A percentile compares a stretch with the other conserved stretches of the same genome.
Conservation (phyloP, 495 filamentous ascomycete species). For the Penicillium atrosanguineum region DNA sequence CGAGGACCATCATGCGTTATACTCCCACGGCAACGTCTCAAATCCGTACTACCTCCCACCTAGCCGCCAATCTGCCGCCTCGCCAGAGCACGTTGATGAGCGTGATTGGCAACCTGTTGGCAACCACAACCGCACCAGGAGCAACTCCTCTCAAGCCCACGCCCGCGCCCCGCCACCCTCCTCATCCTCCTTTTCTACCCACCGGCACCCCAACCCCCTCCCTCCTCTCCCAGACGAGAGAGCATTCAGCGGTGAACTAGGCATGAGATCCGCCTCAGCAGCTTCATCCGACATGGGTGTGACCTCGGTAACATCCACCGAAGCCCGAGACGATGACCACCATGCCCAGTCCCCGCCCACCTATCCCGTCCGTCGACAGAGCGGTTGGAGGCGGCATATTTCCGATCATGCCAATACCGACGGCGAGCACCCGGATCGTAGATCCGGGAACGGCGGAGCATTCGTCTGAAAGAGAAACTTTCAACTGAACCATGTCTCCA, state of each 20-base stretch:
- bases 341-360: constrained; percentile 9
- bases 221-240: constrained; percentile 29
- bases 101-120: constrained; percentile 7
- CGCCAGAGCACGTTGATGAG: constrained; percentile 12
- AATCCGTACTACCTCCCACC: constrained; percentile 27
- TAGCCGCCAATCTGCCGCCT: constrained; percentile 8
- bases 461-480: constrained; percentile 15
- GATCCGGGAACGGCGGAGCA: constrained; percentile 10
- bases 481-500: neutral
- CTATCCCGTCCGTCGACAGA: constrained; percentile 18
- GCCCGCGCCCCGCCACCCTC: constrained; percentile 21
- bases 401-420: constrained; percentile 24
- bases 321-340: constrained; percentile 11
- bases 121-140: constrained; percentile 16
- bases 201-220: constrained; percentile 29
- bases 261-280: constrained; percentile 17
- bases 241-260: constrained; percentile 4
- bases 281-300: constrained; percentile 23
- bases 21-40: constrained; percentile 10
- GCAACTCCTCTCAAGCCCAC: constrained; percentile 19
- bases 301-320: constrained; percentile 17
- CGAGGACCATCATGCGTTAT: constrained; percentile 29
- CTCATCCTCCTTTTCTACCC: constrained; percentile 28
- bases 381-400: constrained; percentile 36
- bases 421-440: constrained; percentile 10